phyloP scores from a whole-genome alignment of 169 alveolate genomes.

The Eimeria praecox region DNA sequence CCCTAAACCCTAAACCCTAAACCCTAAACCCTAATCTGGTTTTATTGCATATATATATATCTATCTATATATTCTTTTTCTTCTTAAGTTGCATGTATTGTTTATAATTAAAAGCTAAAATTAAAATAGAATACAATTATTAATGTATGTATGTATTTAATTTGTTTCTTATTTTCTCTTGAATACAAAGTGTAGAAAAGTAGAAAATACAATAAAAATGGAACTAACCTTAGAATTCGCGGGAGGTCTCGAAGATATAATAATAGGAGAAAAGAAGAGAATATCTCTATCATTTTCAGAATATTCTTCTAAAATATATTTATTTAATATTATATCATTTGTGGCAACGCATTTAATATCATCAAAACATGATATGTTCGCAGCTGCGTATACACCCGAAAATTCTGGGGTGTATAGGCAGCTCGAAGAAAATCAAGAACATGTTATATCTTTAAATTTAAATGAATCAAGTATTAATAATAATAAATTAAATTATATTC shows the following conservation, averaged over 20 bases:
- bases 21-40: too few species aligned
- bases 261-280: not conserved
- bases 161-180: too few species aligned
- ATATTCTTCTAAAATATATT: not conserved
- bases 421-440: not conserved
- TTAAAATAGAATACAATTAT: too few species aligned
- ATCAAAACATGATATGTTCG: not conserved
- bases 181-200: too few species aligned
- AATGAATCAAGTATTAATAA: not conserved
- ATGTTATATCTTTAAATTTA: not conserved
- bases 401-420: not conserved
- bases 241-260: not conserved
- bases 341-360: not conserved
- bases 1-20: too few species aligned
- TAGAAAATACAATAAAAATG: not conserved
- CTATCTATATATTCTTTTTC: too few species aligned
- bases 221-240: not conserved
- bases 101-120: too few species aligned
- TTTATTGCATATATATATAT: too few species aligned
- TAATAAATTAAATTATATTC: not conserved
- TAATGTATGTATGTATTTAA: too few species aligned
- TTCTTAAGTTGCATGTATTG: too few species aligned
- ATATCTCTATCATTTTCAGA: not conserved
- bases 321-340: not conserved
- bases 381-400: constrained; percentile 16